phyloP scores from a whole-genome alignment of 1,139 yeast genomes.

The Candida tetrigidarum region DNA sequence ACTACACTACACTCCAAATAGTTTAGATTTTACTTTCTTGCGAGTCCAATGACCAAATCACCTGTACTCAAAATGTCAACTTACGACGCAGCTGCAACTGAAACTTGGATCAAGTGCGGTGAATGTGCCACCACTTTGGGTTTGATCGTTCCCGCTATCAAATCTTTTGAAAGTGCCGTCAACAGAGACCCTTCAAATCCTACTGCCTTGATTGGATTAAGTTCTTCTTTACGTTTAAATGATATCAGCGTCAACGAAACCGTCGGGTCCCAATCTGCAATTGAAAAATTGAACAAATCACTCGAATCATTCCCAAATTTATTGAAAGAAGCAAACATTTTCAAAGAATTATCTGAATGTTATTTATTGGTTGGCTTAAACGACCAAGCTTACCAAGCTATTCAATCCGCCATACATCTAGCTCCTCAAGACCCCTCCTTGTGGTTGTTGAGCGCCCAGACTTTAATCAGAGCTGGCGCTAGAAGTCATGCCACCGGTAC shows the following conservation, averaged over 20 bases:
- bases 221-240: slow-evolving; percentile 40
- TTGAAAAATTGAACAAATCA: slow-evolving; percentile 45
- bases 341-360: slow-evolving; percentile 54
- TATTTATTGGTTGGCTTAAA: slow-evolving; percentile 49
- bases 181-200: slow-evolving; percentile 45
- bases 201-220: slow-evolving; percentile 48
- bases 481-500: slow-evolving; percentile 50
- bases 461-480: slow-evolving; percentile 45
- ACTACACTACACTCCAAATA: too few species aligned
- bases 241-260: slow-evolving; percentile 42
- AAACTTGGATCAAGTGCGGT: slow-evolving; percentile 57
- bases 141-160: slow-evolving; percentile 42
- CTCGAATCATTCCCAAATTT: slow-evolving; percentile 38
- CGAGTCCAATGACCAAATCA: slow-evolving; percentile 17
- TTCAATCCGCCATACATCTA: slow-evolving; percentile 49
- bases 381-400: slow-evolving; percentile 55
- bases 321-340: slow-evolving; percentile 37
- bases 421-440: slow-evolving; percentile 47
- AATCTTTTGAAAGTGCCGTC: slow-evolving; percentile 51
- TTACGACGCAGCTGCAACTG: slow-evolving; percentile 30
- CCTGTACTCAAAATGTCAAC: slow-evolving; percentile 10
- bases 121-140: slow-evolving; percentile 53
- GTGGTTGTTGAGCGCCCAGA: slow-evolving; percentile 53
- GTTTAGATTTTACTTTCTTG: too few species aligned
- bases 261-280: slow-evolving; percentile 44